These are phyloP conservation scores for Ustilago nuda DNA, from an alignment of 1,284 basidiomycete genomes.

Conservation along the genomic window DNA sequence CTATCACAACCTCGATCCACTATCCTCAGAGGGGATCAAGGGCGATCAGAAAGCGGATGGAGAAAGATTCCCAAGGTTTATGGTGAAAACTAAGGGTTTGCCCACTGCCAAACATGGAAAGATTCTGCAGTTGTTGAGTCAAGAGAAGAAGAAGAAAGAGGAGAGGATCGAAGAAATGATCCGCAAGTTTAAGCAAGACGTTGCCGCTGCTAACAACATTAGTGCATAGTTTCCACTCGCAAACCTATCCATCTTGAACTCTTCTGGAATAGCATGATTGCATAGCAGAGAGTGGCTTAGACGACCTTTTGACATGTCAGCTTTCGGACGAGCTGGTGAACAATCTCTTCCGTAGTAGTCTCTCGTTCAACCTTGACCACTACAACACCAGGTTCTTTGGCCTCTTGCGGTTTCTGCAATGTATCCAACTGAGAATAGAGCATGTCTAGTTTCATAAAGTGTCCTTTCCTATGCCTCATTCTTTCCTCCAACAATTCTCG, in stretches of 20 bases:
- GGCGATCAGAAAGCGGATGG: constrained; percentile 7
- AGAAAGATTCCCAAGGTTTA: constrained; percentile 35
- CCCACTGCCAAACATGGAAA: constrained; percentile 59
- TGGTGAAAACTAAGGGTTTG: constrained; percentile 46
- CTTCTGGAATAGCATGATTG: neutral
- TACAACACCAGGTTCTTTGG: constrained; percentile 23
- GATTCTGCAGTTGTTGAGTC: constrained; percentile 50
- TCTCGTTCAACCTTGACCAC: constrained; percentile 13
- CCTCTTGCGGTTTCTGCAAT: constrained; percentile 77
- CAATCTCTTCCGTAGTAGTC: constrained; percentile 18
- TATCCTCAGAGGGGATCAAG: constrained; percentile 17
- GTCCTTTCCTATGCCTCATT: constrained; percentile 79
- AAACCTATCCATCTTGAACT: neutral
- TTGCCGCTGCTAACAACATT: neutral
- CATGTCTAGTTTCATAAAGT: constrained; percentile 92
- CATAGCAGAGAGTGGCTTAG: neutral
- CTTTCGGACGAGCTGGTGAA: neutral
- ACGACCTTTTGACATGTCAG: neutral
- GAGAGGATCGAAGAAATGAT: constrained; percentile 43
- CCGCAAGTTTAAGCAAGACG: constrained; percentile 42
- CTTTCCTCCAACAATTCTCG: constrained; percentile 77
- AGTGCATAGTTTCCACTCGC: neutral
- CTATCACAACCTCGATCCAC: constrained; percentile 30
- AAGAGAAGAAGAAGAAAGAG: constrained; percentile 54
- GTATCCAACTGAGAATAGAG: constrained; percentile 84